Percentiles rank a stretch among this genome's conserved stretches.
phyloP scores from a whole-genome alignment of 192 early-diverging fungal species.

The Haplosporangium gracile region DNA sequence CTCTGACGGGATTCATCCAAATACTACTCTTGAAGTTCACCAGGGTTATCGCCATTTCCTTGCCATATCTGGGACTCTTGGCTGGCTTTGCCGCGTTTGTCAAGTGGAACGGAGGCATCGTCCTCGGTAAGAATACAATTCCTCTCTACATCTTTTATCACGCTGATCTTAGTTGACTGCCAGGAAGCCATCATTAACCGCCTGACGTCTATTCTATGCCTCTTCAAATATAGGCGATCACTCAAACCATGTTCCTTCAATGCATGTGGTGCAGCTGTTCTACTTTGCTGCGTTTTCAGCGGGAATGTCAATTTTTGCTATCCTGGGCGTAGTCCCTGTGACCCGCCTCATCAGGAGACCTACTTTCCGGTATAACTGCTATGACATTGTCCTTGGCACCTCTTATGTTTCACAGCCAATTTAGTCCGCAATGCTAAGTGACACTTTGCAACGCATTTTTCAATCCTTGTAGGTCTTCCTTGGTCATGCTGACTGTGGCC shows the following conservation, averaged over 20 bases:
- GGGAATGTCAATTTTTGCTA: conserved; percentile 62
- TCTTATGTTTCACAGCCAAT: not conserved
- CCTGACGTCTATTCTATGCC: not conserved
- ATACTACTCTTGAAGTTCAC: conserved; percentile 24
- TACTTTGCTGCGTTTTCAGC: conserved; percentile 83
- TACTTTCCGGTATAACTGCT: not conserved
- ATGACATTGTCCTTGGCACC: not conserved
- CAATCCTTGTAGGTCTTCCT: not conserved
- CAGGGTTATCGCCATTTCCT: conserved; percentile 33
- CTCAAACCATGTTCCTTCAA: conserved; percentile 80
- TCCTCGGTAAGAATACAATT: conserved; percentile 70
- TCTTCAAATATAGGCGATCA: conserved; percentile 74
- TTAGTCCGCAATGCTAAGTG: conserved; percentile 7
- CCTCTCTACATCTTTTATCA: not conserved
- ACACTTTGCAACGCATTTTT: not conserved
- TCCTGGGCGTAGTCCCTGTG: conserved; percentile 54
- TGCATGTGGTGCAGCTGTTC: conserved; percentile 88
- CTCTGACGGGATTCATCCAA: conserved; percentile 39
- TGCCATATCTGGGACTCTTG: conserved; percentile 66
- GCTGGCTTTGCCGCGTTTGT: conserved; percentile 77
- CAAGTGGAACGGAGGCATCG: conserved; percentile 85
- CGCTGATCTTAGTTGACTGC: not conserved
- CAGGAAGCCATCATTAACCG: not conserved
- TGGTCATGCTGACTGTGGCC: conserved; percentile 4
- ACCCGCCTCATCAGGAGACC: conserved; percentile 35